phyloP scores from a whole-genome alignment of 2,329 filamentous ascomycete species.

The Fusarium cicatricum region DNA sequence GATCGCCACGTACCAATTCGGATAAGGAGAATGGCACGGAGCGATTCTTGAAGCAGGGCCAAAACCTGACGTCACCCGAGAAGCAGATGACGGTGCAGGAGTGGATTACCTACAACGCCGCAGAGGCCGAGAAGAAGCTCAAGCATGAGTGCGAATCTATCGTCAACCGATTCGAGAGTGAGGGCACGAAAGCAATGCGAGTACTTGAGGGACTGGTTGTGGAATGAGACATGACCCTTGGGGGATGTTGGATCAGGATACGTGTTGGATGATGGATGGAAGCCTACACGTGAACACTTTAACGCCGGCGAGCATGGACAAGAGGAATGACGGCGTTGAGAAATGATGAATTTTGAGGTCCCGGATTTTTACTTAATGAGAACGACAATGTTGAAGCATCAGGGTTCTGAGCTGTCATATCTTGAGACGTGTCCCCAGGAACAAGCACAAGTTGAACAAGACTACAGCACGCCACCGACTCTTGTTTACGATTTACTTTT shows the following conservation, averaged over 20 bases:
- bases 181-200: slow-evolving; percentile 81
- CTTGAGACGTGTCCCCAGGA: slow-evolving; percentile 20
- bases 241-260: not conserved
- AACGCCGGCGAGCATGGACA: slow-evolving; percentile 26
- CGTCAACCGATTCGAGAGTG: slow-evolving; percentile 82
- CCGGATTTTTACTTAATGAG: slow-evolving; percentile 6
- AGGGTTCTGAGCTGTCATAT: slow-evolving; percentile 9
- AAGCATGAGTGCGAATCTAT: slow-evolving; percentile 83
- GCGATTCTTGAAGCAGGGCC: slow-evolving; percentile 61
- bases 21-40: slow-evolving; percentile 63
- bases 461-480: no score
- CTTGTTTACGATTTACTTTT: no score
- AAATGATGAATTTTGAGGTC: slow-evolving; percentile 30
- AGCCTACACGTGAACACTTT: slow-evolving; percentile 25
- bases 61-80: slow-evolving; percentile 76
- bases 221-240: slow-evolving; percentile 47
- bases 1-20: slow-evolving; percentile 51
- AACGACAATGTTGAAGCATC: slow-evolving; percentile 5
- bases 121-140: slow-evolving; percentile 79
- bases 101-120: slow-evolving; percentile 87
- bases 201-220: slow-evolving; percentile 76
- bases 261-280: slow-evolving; percentile 16
- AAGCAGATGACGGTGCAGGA: slow-evolving; percentile 92
- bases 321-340: slow-evolving; percentile 35
- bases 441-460: no score